Evolutionary conservation across 805 yeast genomes (phyloP).

Genomic region (Starmerella scarabaei): DNA sequence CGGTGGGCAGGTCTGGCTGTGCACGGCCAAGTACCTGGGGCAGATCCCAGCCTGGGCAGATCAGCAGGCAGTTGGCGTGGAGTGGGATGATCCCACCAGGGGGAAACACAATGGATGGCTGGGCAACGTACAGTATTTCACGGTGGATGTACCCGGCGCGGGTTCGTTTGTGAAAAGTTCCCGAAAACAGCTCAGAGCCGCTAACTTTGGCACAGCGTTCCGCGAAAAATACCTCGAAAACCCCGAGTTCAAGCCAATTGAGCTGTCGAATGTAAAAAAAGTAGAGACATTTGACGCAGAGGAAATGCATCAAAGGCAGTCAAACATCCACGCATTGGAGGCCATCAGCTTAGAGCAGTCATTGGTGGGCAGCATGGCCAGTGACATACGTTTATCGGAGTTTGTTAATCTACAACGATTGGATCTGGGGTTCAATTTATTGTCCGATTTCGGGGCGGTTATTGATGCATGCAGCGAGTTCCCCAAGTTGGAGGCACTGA

Average conservation of each 20-base stretch:
- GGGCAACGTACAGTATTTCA: conserved; percentile 45
- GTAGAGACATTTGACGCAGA: conserved; percentile 59
- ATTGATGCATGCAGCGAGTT: conserved; percentile 30
- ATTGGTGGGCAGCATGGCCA: conserved; percentile 22
- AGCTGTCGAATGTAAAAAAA: conserved; percentile 42
- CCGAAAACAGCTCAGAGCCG: conserved; percentile 27
- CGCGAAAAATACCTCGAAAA: conserved; percentile 35
- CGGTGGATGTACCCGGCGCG: conserved; percentile 28
- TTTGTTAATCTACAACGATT: conserved; percentile 26
- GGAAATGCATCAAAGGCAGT: conserved; percentile 37
- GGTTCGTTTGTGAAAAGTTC: conserved; percentile 53
- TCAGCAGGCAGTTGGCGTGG: conserved; percentile 54
- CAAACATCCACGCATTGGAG: conserved; percentile 35
- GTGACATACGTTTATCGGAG: neutral
- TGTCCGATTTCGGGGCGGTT: conserved; percentile 33
- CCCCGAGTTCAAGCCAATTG: conserved; percentile 23
- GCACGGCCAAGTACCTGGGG: conserved; percentile 57
- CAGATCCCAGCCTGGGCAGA: conserved; percentile 48
- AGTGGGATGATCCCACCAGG: conserved; percentile 62
- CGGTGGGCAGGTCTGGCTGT: conserved; percentile 20
- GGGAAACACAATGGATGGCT: conserved; percentile 64
- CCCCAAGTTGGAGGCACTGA: conserved; percentile 30
- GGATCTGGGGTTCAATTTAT: conserved; percentile 50
- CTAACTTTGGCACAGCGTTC: conserved; percentile 39
- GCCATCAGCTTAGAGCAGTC: conserved; percentile 39